Evolutionary conservation across 306 rosid species (phyloP).

Genomic region (Cicer chorassanicum): DNA sequence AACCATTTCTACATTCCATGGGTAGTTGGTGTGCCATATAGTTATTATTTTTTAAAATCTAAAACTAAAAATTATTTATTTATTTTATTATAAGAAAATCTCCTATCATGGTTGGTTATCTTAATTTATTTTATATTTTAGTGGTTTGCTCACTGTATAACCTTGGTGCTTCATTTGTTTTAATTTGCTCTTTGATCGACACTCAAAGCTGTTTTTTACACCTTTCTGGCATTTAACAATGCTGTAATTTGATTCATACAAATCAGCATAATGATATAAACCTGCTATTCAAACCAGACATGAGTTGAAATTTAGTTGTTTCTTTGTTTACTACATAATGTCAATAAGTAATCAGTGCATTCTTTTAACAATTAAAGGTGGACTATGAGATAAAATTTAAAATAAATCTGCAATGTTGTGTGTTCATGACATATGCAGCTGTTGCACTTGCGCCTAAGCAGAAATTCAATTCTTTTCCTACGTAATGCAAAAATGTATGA

Average conservation of each 20-base stretch:
- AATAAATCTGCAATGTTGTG: constrained; percentile 5
- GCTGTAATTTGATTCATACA: neutral
- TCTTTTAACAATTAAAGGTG: neutral
- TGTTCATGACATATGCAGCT: neutral
- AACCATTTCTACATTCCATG: neutral
- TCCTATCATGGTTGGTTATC: no score
- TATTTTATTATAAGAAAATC: no score
- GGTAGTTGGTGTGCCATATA: neutral
- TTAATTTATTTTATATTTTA: constrained; percentile 8
- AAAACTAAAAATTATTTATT: neutral
- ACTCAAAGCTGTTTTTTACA: neutral
- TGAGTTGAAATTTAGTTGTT: constrained; percentile 2
- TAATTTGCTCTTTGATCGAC: neutral
- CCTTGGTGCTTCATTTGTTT: constrained; percentile 11
- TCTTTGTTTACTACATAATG: neutral
- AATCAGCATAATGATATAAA: neutral
- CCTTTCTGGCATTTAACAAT: constrained; percentile 22
- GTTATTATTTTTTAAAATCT: neutral
- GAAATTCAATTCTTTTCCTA: neutral
- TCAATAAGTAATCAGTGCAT: constrained; percentile 6
- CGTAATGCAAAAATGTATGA: constrained; percentile 24
- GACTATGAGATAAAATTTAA: neutral
- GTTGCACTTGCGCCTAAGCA: neutral
- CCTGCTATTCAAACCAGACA: constrained; percentile 22
- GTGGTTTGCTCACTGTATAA: constrained; percentile 3